These are phyloP conservation scores for Draba incana DNA, from an alignment of 345 rosid species.

Conservation along the genomic window DNA sequence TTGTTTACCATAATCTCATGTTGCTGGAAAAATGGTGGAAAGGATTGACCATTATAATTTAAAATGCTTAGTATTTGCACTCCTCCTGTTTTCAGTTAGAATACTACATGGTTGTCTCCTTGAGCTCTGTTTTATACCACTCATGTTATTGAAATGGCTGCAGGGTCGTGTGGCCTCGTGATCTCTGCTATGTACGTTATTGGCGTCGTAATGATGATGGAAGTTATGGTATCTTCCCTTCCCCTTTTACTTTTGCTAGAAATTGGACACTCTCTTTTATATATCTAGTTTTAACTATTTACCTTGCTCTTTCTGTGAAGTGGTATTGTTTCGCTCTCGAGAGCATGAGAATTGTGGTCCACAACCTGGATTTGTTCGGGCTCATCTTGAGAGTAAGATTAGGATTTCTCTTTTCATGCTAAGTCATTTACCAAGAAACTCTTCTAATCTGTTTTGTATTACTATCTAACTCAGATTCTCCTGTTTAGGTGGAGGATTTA, in stretches of 20 bases:
- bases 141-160: conserved; percentile 34
- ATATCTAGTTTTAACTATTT: conserved; percentile 25
- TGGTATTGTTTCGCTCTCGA: conserved; percentile 95
- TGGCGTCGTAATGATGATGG: conserved; percentile 99
- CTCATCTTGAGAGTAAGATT: conserved; percentile 91
- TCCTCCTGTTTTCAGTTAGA: conserved; percentile 9
- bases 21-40: neutral
- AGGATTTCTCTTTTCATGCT: conserved; percentile 23
- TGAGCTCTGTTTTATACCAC: conserved; percentile 10
- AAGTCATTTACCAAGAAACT: conserved; percentile 5
- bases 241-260: conserved; percentile 21
- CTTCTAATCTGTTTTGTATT: neutral
- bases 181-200: conserved; percentile 97
- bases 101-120: conserved; percentile 13
- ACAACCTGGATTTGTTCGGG: conserved; percentile 93
- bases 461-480: conserved; percentile 19
- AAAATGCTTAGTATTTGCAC: conserved; percentile 11
- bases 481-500: conserved; percentile 91
- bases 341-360: conserved; percentile 94
- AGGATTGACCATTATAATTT: neutral
- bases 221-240: conserved; percentile 75
- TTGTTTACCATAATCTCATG: neutral
- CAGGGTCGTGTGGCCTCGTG: conserved; percentile 99
- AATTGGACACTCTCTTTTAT: conserved; percentile 9
- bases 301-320: conserved; percentile 53